Percentiles rank a stretch among this genome's conserved stretches.
phyloP scores from a whole-genome alignment of 2,329 filamentous ascomycete genomes.

The Ophiostoma himal-ulmi region DNA sequence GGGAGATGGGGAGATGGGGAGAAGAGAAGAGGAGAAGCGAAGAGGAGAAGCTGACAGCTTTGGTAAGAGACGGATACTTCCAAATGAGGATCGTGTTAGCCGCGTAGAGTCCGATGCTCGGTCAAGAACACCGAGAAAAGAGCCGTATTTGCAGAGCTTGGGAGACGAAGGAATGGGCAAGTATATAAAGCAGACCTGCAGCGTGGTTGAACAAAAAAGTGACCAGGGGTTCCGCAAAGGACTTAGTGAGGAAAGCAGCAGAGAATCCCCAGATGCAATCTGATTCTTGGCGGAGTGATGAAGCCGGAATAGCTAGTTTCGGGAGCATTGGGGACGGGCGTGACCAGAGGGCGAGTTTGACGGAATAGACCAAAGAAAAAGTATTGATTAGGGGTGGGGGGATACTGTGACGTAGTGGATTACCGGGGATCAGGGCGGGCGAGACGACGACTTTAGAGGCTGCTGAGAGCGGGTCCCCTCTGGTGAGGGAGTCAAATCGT shows the following conservation, averaged over 20 bases:
- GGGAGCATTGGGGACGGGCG: conserved; percentile 11
- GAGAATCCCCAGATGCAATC: neutral
- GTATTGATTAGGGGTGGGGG: conserved; percentile 1
- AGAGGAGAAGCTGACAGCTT: neutral
- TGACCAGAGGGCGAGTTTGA: neutral
- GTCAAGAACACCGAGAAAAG: neutral
- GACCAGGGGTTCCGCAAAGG: neutral
- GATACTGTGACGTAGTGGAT: neutral
- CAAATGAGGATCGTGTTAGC: neutral
- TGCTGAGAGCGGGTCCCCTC: neutral
- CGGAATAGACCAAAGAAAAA: neutral
- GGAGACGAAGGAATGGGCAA: neutral
- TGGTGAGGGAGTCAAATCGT: too few species aligned
- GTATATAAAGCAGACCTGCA: neutral
- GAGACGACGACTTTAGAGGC: neutral
- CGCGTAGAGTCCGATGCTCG: neutral
- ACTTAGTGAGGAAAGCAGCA: neutral
- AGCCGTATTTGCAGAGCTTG: neutral
- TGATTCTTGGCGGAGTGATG: conserved; percentile 12
- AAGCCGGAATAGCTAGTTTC: conserved; percentile 19
- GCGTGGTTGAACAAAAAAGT: neutral
- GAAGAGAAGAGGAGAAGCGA: neutral
- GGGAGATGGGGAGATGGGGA: neutral
- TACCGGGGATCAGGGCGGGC: neutral
- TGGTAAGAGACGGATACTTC: neutral